Evolutionary conservation across 768 basidiomycete species (phyloP), one percentile per base, ranked within the genome.

Genomic region (Leucogyrophana mollusca): DNA sequence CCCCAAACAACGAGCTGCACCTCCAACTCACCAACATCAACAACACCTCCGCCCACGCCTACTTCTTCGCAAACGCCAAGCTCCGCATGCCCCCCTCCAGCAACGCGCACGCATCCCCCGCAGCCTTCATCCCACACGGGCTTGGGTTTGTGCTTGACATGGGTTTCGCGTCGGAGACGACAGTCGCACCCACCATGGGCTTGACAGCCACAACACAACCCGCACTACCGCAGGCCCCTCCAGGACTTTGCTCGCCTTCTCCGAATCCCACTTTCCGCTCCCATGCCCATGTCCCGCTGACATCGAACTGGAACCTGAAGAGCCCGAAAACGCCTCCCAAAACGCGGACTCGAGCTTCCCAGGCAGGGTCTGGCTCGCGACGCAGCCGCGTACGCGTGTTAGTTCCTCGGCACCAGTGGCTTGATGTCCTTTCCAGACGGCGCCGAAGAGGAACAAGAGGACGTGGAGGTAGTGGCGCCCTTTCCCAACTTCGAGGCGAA

Each of bases 301-400:
- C 14, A 63, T 47, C 0, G 58, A 50, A 0, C 62, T 34, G 2
- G 67, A 56, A 11, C 59, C 57, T 16, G 55, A 45, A 4, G 62
- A 54, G 3, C 83, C 84, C n/a, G 83, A 76, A 66, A 94, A 94
- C 13, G 92, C 92, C 52, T 91, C 90, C 87, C 90, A 89, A 69
- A 94, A 93, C 35, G 90, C 88, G 17, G 71, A 62, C 4, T 86
- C 83, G 24, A 94, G 73, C 58, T 82, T 83, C 57, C 72, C 68
- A 42, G 87, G 53, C 23, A 94, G 68, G 1, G 91, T 93, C 68
- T 90, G 84, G 37, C 80, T 80, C 8, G 89, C 90, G 51, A 90
- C n/a, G 80, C 77, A 9, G 90, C 90, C 14, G 62, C 56, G 39
- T 59, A 52, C 41, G 56, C 58, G 49, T 69, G 55, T 43, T 68